Conservation (phyloP, 352 stramenopile genomes). For the Pythium graminicola region DNA sequence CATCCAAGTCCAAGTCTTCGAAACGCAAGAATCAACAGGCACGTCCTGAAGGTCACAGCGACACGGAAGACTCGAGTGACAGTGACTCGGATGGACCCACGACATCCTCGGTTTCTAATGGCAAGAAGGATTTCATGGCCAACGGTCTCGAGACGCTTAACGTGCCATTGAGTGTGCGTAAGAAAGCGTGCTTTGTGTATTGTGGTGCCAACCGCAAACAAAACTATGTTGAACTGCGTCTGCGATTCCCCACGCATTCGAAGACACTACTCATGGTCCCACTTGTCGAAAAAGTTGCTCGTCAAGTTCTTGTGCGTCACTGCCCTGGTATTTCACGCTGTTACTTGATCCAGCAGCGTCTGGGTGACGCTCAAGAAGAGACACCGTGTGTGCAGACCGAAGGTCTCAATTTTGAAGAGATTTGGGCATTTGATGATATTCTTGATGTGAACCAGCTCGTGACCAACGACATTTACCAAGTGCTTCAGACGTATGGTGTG, state of each 20-base stretch:
- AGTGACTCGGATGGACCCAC: conserved; percentile 26
- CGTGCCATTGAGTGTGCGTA: conserved; percentile 67
- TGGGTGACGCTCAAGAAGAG: conserved; percentile 67
- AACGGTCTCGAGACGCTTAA: conserved; percentile 68
- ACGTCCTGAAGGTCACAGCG: conserved; percentile 21
- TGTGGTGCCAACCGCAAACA: conserved; percentile 71
- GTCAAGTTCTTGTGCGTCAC: conserved; percentile 82
- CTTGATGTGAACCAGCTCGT: conserved; percentile 96
- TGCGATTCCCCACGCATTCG: conserved; percentile 84
- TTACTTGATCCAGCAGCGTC: conserved; percentile 86
- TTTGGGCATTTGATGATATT: conserved; percentile 97
- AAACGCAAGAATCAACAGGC: conserved; percentile 27
- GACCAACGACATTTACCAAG: conserved; percentile 99
- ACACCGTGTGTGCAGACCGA: conserved; percentile 87
- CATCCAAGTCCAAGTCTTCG: conserved; percentile 30
- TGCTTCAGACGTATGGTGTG: conserved; percentile 95
- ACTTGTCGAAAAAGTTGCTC: conserved; percentile 79
- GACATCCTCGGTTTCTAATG: background rate
- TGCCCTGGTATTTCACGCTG: conserved; percentile 85
- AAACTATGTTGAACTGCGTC: conserved; percentile 76
- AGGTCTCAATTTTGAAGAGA: conserved; percentile 92
- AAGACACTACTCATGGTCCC: conserved; percentile 88
- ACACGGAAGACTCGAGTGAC: conserved; percentile 37
- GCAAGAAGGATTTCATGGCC: conserved; percentile 34
- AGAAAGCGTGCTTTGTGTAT: conserved; percentile 86